These are phyloP conservation scores for Echium plantagineum DNA, from an alignment of 257 asterid species.

Conservation along the genomic window DNA sequence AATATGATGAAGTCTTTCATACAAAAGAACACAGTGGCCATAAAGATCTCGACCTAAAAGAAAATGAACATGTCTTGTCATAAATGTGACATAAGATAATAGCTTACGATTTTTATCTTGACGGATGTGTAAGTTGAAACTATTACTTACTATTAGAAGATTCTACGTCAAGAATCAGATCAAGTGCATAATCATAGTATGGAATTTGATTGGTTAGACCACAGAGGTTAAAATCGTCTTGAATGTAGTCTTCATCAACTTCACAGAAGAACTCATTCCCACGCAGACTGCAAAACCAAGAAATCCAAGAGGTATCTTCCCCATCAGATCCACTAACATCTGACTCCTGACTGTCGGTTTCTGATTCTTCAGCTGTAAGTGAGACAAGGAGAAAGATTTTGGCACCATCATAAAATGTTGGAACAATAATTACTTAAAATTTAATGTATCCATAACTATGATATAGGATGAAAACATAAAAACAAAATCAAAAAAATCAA, in stretches of 20 bases:
- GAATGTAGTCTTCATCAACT: conserved; percentile 52
- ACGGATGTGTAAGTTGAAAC: background rate
- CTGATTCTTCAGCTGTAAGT: conserved; percentile 39
- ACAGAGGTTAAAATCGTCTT: conserved; percentile 51
- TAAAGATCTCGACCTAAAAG: no score
- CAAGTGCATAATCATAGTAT: conserved; percentile 47
- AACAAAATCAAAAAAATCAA: no score
- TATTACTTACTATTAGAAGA: conserved; percentile 38
- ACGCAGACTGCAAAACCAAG: conserved; percentile 54
- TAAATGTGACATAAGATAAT: no score
- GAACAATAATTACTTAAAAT: background rate
- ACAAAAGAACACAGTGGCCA: background rate
- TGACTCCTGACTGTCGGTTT: conserved; percentile 51
- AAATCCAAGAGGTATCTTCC: conserved; percentile 51
- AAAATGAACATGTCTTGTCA: no score
- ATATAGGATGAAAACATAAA: no score
- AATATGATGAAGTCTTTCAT: background rate
- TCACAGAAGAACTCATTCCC: conserved; percentile 56
- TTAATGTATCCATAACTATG: no score
- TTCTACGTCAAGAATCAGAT: conserved; percentile 47
- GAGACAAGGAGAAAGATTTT: background rate
- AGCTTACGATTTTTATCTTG: background rate
- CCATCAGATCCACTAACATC: conserved; percentile 52
- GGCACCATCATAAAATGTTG: background rate
- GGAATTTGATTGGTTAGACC: conserved; percentile 48